Base-by-base conservation (phyloP, 345 rosid species). In the Populus alba region DNA sequence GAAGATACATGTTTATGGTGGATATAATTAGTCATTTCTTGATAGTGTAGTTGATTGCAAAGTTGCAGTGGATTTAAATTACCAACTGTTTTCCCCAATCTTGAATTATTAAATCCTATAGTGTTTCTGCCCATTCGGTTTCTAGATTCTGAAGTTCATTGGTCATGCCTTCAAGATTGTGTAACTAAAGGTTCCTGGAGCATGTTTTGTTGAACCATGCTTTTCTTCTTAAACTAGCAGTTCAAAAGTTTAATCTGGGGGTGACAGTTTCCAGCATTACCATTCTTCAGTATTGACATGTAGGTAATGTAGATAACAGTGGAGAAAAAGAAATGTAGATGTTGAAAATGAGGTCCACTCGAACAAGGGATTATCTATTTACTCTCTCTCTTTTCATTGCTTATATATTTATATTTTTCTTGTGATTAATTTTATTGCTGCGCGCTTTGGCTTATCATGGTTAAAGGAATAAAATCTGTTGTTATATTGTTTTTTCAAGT, bases 271-370 rank as follows among this genome's bases (percentile, higher is more conserved):
- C 77, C 51, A 68, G 73, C 9, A 70, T 85, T 86, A 81, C 84
- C 43, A 23, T 81, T 84, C 84, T 90, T 83, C 85, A 35, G 88
- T 76, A 76, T 87, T 77, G 47, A 80, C 63, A 35, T 87, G 89
- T 88, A 88, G 91, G 90, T 89, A 85, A 84, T 82, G 92, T 89
- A 87, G 91, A 86, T 86, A 86, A 83, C 83, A 90, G 75, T 84
- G 90, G 87, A 82, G 81, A 82, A 80, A 91, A 80, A 85, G 87
- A 82, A 78, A 80, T 72, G 84, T 89, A 82, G 87, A 79, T 85
- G 87, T 88, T 85, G 85, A 87, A 79, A 87, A 88, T 83, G 88
- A 82, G 76, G 88, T 80, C 80, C 91, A 84, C 77, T 82, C 81
- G 81, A 81, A 80, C 37, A 76, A 81, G 82, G 81, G 86, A 86